Percentiles rank a stretch among this genome's conserved stretches.
Evolutionary conservation across 1,284 basidiomycete genomes (phyloP).

Genomic region (Trichosporon asahii): DNA sequence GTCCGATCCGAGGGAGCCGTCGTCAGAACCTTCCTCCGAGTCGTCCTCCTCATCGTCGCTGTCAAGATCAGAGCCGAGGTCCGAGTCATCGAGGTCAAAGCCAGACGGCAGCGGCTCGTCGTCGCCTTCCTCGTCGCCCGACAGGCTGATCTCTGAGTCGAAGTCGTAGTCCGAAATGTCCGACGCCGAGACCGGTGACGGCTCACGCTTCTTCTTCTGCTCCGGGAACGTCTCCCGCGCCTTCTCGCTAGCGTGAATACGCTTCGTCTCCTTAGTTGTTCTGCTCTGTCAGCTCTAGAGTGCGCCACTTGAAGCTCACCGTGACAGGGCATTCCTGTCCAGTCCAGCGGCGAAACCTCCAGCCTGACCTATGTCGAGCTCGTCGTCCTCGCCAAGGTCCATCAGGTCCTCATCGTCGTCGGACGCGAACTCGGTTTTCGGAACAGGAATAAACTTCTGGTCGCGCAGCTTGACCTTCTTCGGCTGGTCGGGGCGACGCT

Average conservation of each 20-base stretch:
- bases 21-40: conserved; percentile 20
- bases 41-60: conserved; percentile 27
- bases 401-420: conserved; percentile 20
- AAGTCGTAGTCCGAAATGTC: conserved; percentile 41
- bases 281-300: conserved; percentile 22
- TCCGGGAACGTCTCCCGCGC: conserved; percentile 41
- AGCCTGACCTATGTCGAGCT: conserved; percentile 23
- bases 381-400: conserved; percentile 33
- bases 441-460: conserved; percentile 50
- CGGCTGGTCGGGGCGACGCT: conserved; percentile 44
- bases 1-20: conserved; percentile 24
- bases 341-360: conserved; percentile 40
- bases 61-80: conserved; percentile 17
- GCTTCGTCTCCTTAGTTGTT: conserved; percentile 49
- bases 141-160: conserved; percentile 41
- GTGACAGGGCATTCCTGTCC: conserved; percentile 41
- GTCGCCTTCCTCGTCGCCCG: conserved; percentile 41
- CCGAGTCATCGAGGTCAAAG: conserved; percentile 17
- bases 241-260: conserved; percentile 48
- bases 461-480: conserved; percentile 52
- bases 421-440: conserved; percentile 37
- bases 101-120: conserved; percentile 26
- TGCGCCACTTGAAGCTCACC: conserved; percentile 31
- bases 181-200: conserved; percentile 31
- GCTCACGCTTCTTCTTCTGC: conserved; percentile 32